phyloP scores from a whole-genome alignment of 2,329 filamentous ascomycete species.

The Colletotrichum trifolii region DNA sequence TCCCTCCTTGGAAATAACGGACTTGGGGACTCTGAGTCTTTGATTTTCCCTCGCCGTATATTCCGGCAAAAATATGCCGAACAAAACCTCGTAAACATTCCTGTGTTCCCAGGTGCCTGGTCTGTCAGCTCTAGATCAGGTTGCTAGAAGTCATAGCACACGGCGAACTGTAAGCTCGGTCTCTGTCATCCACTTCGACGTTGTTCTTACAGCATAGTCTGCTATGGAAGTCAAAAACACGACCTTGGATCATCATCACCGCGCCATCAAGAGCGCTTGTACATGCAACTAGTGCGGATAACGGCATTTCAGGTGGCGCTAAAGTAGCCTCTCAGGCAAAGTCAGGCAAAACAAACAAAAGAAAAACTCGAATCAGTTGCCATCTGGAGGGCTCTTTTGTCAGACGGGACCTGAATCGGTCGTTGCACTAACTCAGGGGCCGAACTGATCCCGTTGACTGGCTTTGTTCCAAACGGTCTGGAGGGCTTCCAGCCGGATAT shows the following conservation, averaged over 20 bases:
- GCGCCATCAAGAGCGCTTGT: neutral
- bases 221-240: neutral
- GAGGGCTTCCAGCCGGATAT: too few relatives aligned
- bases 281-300: neutral
- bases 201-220: neutral
- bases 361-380: neutral
- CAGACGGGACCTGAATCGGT: neutral
- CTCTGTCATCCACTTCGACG: neutral
- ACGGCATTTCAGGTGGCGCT: neutral
- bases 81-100: constrained; percentile 12
- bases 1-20: neutral
- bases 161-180: constrained; percentile 21
- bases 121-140: constrained; percentile 5
- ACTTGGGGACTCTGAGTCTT: neutral
- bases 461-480: too few relatives aligned
- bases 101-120: constrained; percentile 9
- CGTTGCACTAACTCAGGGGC: neutral
- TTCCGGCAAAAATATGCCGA: constrained; percentile 28
- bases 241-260: neutral
- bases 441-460: too few relatives aligned
- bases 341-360: neutral
- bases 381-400: neutral
- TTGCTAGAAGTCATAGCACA: constrained; percentile 15
- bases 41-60: neutral
- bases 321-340: neutral